Evolutionary conservation across 2,329 filamentous ascomycete species (phyloP), one percentile per base, ranked within the genome.

Genomic region (Xylariomycetidae sp.): DNA sequence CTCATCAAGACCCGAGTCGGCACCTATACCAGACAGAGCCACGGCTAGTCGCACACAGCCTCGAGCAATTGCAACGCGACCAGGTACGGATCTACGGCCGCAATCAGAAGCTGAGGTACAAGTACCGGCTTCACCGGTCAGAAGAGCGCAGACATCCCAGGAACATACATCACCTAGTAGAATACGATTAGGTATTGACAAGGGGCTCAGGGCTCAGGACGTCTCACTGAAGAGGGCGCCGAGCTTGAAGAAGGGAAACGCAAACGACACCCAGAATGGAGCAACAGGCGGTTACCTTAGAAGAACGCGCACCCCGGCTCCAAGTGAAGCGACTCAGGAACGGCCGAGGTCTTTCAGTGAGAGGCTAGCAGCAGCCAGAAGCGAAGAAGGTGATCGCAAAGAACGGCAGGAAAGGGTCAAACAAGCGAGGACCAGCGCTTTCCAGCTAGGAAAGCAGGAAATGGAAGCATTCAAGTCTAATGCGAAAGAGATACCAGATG

Each of bases 111-210:
- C 45, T 20, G 54, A 53, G 19, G 63, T 94, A 2, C 78, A 94
- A 57, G 84, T 97, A 11, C 88, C 88, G 2, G 77, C 74, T 3
- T 82, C 79, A 7, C 77, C 88, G 1, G 84, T 90, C 4, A 82
- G 72, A 63, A 58, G 77, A 64, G 46, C 67, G 48, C 61, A 70
- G 57, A 59, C 66, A 11, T 54, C 61, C 1, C 54, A 68, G 2
- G 66, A 75, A 11, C 80, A 79, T 22, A 77, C 72, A 16, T 96
- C 89, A 2, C 90, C 92, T 1, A 83, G 83, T 33, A 74, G 89
- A 40, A 76, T 92, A 11, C 62, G 88, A 13, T 60, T 97, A 12
- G 90, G 92, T 5, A 94, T 97, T 41, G 89, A 95, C 61, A 94
- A 94, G 56, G 88, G 88, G 1, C 65, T 89, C 22, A 83, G 72